These are phyloP conservation scores for Isabelozyma heimii DNA, from an alignment of 805 yeast genomes.

Conservation along the genomic window DNA sequence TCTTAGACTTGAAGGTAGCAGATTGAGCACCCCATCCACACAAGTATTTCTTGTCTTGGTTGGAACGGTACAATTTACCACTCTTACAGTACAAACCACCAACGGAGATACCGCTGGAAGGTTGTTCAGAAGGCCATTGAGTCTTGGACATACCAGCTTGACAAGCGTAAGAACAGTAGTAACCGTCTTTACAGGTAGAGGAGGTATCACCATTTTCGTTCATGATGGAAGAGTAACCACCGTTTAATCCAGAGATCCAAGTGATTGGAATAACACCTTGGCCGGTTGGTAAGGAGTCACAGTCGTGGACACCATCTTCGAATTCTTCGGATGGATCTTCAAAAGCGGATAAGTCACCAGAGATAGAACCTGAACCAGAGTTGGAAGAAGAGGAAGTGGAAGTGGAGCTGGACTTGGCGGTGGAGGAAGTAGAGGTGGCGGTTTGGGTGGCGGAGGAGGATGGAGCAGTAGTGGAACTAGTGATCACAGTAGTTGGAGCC, in stretches of 20 bases:
- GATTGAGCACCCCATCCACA: conserved; percentile 64
- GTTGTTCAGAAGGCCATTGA: conserved; percentile 73
- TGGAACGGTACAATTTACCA: conserved; percentile 64
- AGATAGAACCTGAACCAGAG: conserved; percentile 24
- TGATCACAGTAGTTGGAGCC: conserved; percentile 13
- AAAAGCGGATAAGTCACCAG: conserved; percentile 54
- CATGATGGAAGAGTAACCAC: conserved; percentile 45
- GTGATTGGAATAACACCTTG: conserved; percentile 62
- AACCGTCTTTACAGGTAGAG: conserved; percentile 56
- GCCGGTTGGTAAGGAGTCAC: conserved; percentile 72
- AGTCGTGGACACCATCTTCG: conserved; percentile 67
- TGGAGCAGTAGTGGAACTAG: conserved; percentile 12
- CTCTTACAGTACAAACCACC: conserved; percentile 67
- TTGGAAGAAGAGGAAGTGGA: conserved; percentile 14
- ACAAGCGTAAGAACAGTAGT: conserved; percentile 76
- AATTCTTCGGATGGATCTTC: conserved; percentile 51
- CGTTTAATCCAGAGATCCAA: conserved; percentile 26
- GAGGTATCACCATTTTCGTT: conserved; percentile 50
- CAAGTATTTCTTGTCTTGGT: conserved; percentile 47
- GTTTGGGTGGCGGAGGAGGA: conserved; percentile 15
- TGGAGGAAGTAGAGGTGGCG: conserved; percentile 20
- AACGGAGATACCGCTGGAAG: conserved; percentile 64
- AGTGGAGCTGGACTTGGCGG: conserved; percentile 21
- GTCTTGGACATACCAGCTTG: conserved; percentile 80
- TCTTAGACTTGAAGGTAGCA: conserved; percentile 53